A percentile compares a stretch with the other conserved stretches of the same genome.
These are phyloP conservation scores for Lecanicillium sp. DNA, from an alignment of 2,329 filamentous ascomycete genomes.

Conservation along the genomic window DNA sequence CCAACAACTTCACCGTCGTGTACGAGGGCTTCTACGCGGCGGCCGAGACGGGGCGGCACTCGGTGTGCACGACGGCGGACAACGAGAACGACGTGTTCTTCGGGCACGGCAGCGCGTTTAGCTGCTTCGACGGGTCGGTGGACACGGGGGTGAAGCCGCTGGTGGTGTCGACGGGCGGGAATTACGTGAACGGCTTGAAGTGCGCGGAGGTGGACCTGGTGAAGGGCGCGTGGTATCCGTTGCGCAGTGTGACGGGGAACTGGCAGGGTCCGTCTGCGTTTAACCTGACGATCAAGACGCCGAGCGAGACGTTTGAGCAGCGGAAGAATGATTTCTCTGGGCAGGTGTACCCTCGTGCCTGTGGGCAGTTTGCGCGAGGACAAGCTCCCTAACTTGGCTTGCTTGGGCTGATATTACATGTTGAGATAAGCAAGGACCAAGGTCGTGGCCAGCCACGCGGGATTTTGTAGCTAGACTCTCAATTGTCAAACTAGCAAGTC, in stretches of 20 bases:
- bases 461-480: too few species aligned
- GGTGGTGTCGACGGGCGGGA: conserved; percentile 15
- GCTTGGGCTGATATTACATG: too few species aligned
- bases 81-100: conserved; percentile 21
- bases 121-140: conserved; percentile 13
- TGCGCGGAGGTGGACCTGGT: conserved; percentile 17
- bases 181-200: conserved; percentile 16
- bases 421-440: too few species aligned
- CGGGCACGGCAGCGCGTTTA: conserved; percentile 19
- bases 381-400: too few species aligned
- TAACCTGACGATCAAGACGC: conserved; percentile 14
- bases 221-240: conserved; percentile 17
- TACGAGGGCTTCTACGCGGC: conserved; percentile 19
- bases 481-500: too few species aligned
- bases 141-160: conserved; percentile 12
- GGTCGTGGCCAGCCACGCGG: too few species aligned
- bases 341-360: conserved; percentile 4
- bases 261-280: conserved; percentile 16
- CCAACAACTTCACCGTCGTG: conserved; percentile 21
- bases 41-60: conserved; percentile 16
- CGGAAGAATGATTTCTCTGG: conserved; percentile 12
- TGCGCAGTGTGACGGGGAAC: conserved; percentile 20
- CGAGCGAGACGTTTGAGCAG: conserved; percentile 12
- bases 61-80: conserved; percentile 20
- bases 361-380: conserved; percentile 2